Conservation (phyloP, 306 rosid genomes). For the Ziziphus jujuba region DNA sequence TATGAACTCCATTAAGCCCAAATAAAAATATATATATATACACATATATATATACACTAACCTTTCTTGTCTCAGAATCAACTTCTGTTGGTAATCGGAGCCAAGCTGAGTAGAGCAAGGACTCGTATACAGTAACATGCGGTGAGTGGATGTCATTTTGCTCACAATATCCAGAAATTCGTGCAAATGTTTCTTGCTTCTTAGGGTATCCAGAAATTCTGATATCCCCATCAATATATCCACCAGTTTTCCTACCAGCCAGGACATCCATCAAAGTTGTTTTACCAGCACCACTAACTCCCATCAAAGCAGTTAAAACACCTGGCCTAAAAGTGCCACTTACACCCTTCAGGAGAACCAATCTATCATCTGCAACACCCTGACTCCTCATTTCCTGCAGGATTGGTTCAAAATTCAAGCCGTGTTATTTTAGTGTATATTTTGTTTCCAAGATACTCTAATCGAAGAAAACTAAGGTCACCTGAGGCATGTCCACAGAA, state of each 20-base stretch:
- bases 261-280: slow-evolving; percentile 53
- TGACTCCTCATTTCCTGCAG: slow-evolving; percentile 53
- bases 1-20: background rate
- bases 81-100: slow-evolving; percentile 43
- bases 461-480: background rate
- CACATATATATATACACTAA: too few relatives aligned
- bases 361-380: slow-evolving; percentile 35
- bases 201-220: slow-evolving; percentile 48
- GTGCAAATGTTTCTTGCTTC: slow-evolving; percentile 48
- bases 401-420: background rate
- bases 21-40: background rate
- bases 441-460: background rate
- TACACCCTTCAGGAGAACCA: slow-evolving; percentile 34
- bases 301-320: slow-evolving; percentile 46
- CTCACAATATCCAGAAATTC: slow-evolving; percentile 50
- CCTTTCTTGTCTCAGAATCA: slow-evolving; percentile 32
- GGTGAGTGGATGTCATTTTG: slow-evolving; percentile 55
- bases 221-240: slow-evolving; percentile 45
- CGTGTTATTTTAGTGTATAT: background rate
- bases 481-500: slow-evolving; percentile 35
- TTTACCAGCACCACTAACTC: slow-evolving; percentile 56
- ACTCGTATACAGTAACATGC: slow-evolving; percentile 43
- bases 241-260: slow-evolving; percentile 51
- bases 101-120: slow-evolving; percentile 46
- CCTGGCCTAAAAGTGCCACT: slow-evolving; percentile 50